Conservation (phyloP, 2,329 filamentous ascomycete genomes). For the Sporothrix luriei region DNA sequence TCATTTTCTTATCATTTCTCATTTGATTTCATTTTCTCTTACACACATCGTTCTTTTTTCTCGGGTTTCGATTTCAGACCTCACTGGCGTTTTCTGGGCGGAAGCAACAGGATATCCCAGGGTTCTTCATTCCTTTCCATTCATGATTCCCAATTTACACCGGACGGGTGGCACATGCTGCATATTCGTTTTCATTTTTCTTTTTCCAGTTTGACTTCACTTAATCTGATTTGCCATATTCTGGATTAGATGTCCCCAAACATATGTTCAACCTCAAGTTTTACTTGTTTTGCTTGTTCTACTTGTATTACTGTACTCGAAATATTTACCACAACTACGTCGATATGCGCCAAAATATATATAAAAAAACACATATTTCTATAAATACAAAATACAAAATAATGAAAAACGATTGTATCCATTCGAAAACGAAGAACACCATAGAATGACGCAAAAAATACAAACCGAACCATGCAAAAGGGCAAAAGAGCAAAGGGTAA, state of each 20-base stretch:
- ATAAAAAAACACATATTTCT: not conserved
- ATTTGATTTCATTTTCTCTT: not conserved
- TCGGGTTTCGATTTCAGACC: not conserved
- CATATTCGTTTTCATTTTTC: not conserved
- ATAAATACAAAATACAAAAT: too few species aligned
- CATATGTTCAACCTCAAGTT: not conserved
- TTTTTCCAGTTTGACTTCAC: too few species aligned
- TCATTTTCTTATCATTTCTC: not conserved
- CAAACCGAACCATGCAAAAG: too few species aligned
- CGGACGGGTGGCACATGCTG: not conserved
- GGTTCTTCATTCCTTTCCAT: constrained; percentile 11
- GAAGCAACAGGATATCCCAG: constrained; percentile 28
- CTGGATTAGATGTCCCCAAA: constrained; percentile 1
- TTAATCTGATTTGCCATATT: not conserved
- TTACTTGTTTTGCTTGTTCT: not conserved
- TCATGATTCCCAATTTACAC: constrained; percentile 20
- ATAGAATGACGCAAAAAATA: too few species aligned
- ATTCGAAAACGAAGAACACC: too few species aligned
- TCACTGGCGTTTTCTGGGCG: constrained; percentile 23
- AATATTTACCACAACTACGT: not conserved
- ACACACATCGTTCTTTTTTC: not conserved
- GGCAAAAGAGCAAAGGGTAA: too few species aligned
- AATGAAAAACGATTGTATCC: too few species aligned
- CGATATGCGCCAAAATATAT: constrained; percentile 10
- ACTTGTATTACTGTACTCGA: not conserved